Percentiles rank a stretch among this genome's conserved stretches.
Conservation (phyloP, 1,139 yeast species). For the Wickerhamomyces sp. region DNA sequence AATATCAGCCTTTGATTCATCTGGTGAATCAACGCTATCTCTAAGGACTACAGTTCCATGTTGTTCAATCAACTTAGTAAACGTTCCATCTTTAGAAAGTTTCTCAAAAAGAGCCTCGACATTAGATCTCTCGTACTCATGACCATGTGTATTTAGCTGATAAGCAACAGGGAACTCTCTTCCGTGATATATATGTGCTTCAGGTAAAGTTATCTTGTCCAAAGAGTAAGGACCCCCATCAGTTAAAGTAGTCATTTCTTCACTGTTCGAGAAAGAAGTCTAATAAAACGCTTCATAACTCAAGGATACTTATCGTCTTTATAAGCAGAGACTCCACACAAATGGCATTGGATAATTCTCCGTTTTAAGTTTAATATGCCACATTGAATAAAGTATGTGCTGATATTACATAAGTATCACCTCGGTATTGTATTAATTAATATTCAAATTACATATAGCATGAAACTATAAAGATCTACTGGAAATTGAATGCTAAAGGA, state of each 20-base stretch:
- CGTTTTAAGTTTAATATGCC: neutral
- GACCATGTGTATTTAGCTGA: conserved; percentile 5
- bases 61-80: conserved; percentile 7
- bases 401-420: too few species aligned
- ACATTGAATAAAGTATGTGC: too few species aligned
- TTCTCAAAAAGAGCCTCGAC: conserved; percentile 2
- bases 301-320: too few species aligned
- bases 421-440: too few species aligned
- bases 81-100: conserved; percentile 4
- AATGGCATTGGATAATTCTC: neutral
- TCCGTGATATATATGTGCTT: conserved; percentile 15
- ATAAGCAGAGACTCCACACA: neutral
- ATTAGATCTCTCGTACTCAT: conserved; percentile 2
- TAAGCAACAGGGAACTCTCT: conserved; percentile 16
- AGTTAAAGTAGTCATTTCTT: neutral
- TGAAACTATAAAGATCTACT: neutral
- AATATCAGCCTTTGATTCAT: conserved; percentile 6
- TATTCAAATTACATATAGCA: too few species aligned
- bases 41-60: conserved; percentile 10
- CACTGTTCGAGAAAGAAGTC: too few species aligned
- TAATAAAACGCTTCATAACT: too few species aligned
- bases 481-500: neutral
- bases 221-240: conserved; percentile 4
- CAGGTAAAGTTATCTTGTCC: conserved; percentile 7
- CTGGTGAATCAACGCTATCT: conserved; percentile 2